phyloP scores from a whole-genome alignment of 106 monocot genomes.

The Allium fistulosum region DNA sequence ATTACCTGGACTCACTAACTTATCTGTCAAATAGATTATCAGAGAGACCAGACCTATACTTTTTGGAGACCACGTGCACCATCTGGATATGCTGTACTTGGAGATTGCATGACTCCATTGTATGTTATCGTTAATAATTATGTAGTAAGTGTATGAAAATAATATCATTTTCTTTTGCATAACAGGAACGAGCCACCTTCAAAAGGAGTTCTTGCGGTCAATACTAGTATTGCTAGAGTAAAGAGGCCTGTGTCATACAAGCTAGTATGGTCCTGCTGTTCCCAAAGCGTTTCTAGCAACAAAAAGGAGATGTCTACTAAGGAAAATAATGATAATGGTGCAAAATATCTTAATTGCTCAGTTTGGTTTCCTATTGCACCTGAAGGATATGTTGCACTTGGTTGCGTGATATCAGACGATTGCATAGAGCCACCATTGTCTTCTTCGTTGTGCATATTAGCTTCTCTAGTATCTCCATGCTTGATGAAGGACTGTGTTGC shows the following conservation, averaged over 20 bases:
- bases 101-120: conserved; percentile 90
- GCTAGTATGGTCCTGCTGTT: conserved; percentile 48
- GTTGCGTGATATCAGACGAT: conserved; percentile 73
- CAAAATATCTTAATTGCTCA: conserved; percentile 26
- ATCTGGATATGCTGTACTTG: conserved; percentile 96
- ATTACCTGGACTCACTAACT: conserved; percentile 7
- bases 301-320: conserved; percentile 9
- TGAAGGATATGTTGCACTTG: conserved; percentile 79
- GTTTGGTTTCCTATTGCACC: conserved; percentile 98
- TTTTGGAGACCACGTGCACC: conserved; percentile 97
- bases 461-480: conserved; percentile 73
- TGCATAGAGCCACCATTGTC: conserved; percentile 56
- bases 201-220: conserved; percentile 89
- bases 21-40: conserved; percentile 28
- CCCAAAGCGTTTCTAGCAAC: conserved; percentile 7
- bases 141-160: background rate
- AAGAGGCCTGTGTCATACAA: conserved; percentile 86
- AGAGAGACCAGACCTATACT: conserved; percentile 52
- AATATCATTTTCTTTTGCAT: background rate
- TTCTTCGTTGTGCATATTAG: conserved; percentile 68
- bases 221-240: conserved; percentile 77
- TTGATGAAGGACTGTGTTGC: conserved; percentile 75
- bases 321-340: conserved; percentile 6
- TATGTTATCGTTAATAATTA: conserved; percentile 18
- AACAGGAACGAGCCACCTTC: conserved; percentile 85